A percentile compares a stretch with the other conserved stretches of the same genome.
These are phyloP conservation scores for Tetragonia tetragonoides DNA, from an alignment of 148 eudicot species.

Conservation along the genomic window DNA sequence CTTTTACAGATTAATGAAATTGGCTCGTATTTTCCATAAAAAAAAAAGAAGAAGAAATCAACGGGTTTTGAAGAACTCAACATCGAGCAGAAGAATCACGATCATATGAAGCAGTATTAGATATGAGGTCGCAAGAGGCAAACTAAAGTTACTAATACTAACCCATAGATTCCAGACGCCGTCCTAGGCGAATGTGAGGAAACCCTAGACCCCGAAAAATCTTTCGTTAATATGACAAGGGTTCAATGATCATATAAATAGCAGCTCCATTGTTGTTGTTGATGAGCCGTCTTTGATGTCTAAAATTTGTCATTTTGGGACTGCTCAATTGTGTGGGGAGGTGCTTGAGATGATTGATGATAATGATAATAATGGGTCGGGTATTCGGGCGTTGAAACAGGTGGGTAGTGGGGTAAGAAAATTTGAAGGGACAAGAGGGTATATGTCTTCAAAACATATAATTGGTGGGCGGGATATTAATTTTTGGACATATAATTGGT, in stretches of 20 bases:
- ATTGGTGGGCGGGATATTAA: not conserved
- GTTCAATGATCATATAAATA: constrained; percentile 80
- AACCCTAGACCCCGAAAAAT: too few relatives aligned
- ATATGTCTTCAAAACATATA: constrained; percentile 99
- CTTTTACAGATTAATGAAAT: too few relatives aligned
- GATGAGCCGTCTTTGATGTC: constrained; percentile 50
- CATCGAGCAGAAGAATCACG: too few relatives aligned
- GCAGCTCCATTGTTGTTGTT: constrained; percentile 55
- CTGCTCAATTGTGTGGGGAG: constrained; percentile 81
- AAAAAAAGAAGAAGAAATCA: too few relatives aligned
- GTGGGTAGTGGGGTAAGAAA: constrained; percentile 30
- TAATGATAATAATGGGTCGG: not conserved
- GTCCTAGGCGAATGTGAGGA: too few relatives aligned
- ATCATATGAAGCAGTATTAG: too few relatives aligned
- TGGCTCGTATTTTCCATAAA: too few relatives aligned
- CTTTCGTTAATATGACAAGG: too few relatives aligned
- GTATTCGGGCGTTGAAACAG: constrained; percentile 19
- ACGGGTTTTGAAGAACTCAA: too few relatives aligned
- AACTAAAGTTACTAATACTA: too few relatives aligned
- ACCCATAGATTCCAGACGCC: too few relatives aligned
- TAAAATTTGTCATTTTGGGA: constrained; percentile 80
- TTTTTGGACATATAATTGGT: not conserved
- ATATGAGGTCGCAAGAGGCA: too few relatives aligned
- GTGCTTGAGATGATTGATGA: constrained; percentile 18
- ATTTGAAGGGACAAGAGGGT: constrained; percentile 82